These are phyloP conservation scores for Pyricularia pennisetigena DNA, from an alignment of 2,329 filamentous ascomycete species.

Conservation along the genomic window DNA sequence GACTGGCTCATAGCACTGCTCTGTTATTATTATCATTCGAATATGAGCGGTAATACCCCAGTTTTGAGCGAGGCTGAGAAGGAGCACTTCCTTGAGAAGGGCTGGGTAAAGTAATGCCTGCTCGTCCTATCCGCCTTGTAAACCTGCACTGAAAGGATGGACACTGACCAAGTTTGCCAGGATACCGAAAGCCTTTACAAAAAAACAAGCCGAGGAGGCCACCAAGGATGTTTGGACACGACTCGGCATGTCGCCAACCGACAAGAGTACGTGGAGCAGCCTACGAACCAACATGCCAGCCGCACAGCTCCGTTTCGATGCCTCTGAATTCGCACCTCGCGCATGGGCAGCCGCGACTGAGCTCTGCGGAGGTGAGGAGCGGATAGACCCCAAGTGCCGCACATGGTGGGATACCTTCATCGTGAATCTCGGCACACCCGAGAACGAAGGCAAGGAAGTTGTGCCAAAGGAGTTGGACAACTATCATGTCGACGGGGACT, in stretches of 20 bases:
- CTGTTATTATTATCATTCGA: neutral
- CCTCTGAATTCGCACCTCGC: constrained; percentile 48
- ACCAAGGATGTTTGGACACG: constrained; percentile 49
- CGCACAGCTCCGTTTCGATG: constrained; percentile 29
- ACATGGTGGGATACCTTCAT: constrained; percentile 60
- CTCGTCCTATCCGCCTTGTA: neutral
- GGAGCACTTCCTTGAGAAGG: constrained; percentile 28
- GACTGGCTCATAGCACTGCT: neutral
- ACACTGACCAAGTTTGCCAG: constrained; percentile 9
- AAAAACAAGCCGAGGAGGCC: constrained; percentile 23
- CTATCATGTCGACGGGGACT: constrained; percentile 66
- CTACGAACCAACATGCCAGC: constrained; percentile 55
- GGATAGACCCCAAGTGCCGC: constrained; percentile 34
- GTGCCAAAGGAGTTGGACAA: constrained; percentile 40
- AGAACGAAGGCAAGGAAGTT: constrained; percentile 37
- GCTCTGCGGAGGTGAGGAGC: constrained; percentile 53
- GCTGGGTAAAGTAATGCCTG: constrained; percentile 25
- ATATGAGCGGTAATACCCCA: neutral
- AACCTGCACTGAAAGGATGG: neutral
- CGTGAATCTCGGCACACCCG: constrained; percentile 54
- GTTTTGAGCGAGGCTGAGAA: constrained; percentile 27
- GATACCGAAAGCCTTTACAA: constrained; percentile 25
- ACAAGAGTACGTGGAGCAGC: constrained; percentile 55
- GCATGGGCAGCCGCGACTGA: constrained; percentile 59
- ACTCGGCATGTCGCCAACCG: constrained; percentile 52